Percentiles rank a stretch among this genome's conserved stretches.
Conservation (phyloP, 2,329 filamentous ascomycete genomes). For the Escovopsis sp. region DNA sequence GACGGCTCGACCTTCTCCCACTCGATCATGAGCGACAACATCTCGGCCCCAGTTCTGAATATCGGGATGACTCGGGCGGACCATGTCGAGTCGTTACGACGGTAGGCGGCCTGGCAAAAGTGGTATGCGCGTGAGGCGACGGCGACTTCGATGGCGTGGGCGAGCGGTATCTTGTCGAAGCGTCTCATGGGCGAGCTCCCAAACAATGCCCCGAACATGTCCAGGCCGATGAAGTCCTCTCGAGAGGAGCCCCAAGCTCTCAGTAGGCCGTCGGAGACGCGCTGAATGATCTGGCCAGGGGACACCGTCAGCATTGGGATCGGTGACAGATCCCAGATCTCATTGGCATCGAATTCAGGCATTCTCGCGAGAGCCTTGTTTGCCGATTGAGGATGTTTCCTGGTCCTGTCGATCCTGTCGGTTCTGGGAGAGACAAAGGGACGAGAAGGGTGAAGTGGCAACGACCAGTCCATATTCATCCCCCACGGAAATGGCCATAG, state of each 20-base stretch:
- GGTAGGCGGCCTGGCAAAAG: conserved; percentile 10
- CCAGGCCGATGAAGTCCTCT: conserved; percentile 14
- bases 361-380: background rate
- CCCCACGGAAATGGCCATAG: no score
- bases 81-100: conserved; percentile 10
- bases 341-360: background rate
- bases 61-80: conserved; percentile 18
- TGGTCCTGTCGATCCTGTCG: no score
- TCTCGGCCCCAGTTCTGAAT: conserved; percentile 12
- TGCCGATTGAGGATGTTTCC: no score
- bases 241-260: conserved; percentile 13
- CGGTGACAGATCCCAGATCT: conserved; percentile 10
- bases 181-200: conserved; percentile 12
- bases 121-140: conserved; percentile 13
- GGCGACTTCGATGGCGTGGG: conserved; percentile 15
- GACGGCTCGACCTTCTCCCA: conserved; percentile 14
- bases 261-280: conserved; percentile 15
- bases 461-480: no score
- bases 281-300: conserved; percentile 15
- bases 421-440: no score
- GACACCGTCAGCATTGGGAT: conserved; percentile 17
- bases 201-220: conserved; percentile 15
- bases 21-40: conserved; percentile 18
- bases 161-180: conserved; percentile 14
- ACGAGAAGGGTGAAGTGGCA: no score